These are phyloP conservation scores for Colletotrichum spaethianum DNA, from an alignment of 2,329 filamentous ascomycete species.

Conservation along the genomic window DNA sequence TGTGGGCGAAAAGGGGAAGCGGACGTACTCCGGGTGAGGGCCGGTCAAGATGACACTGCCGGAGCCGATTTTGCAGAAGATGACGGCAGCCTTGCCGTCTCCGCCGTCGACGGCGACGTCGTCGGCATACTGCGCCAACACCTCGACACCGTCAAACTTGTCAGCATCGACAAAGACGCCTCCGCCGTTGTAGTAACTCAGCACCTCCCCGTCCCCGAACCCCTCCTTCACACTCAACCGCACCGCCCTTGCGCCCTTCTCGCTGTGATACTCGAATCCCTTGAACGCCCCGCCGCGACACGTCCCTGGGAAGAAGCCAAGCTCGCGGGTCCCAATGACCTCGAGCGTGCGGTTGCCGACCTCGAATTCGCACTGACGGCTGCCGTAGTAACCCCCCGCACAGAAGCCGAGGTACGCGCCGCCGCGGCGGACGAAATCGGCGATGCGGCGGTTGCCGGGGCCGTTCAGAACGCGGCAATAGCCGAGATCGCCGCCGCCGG, in stretches of 20 bases:
- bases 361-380: constrained; percentile 88
- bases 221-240: constrained; percentile 71
- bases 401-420: constrained; percentile 93
- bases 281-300: constrained; percentile 90
- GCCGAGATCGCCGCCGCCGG: constrained; percentile 92
- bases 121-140: constrained; percentile 85
- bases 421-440: constrained; percentile 86
- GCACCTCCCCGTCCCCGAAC: constrained; percentile 74
- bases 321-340: constrained; percentile 86
- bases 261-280: constrained; percentile 92
- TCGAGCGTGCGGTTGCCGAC: constrained; percentile 81
- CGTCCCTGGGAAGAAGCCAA: constrained; percentile 88
- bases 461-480: constrained; percentile 93
- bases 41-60: constrained; percentile 87
- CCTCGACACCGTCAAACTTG: constrained; percentile 77
- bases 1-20: background rate
- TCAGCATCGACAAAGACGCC: constrained; percentile 90
- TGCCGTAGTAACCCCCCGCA: constrained; percentile 94
- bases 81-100: constrained; percentile 80
- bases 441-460: constrained; percentile 86
- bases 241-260: constrained; percentile 83
- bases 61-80: constrained; percentile 86
- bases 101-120: constrained; percentile 83
- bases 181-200: constrained; percentile 93
- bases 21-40: constrained; percentile 86